Conservation (phyloP, 2,329 filamentous ascomycete species). For the Aspergillus niger region DNA sequence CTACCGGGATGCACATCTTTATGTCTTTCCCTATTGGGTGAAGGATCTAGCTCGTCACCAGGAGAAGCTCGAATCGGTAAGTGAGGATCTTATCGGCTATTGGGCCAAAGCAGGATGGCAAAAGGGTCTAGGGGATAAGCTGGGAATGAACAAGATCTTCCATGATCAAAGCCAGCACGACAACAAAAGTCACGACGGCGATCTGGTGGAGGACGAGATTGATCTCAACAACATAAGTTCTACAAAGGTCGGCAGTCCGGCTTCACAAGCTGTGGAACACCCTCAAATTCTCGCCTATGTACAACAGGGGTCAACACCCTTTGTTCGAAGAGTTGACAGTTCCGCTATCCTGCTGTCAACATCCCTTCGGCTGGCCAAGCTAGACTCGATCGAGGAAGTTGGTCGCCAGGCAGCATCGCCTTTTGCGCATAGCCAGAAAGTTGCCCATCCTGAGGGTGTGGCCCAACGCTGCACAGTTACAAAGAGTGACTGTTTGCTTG, state of each 20-base stretch:
- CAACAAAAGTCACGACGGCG: slow-evolving; percentile 38
- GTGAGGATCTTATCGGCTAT: slow-evolving; percentile 90
- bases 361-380: slow-evolving; percentile 82
- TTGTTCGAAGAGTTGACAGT: slow-evolving; percentile 87
- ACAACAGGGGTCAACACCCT: slow-evolving; percentile 51
- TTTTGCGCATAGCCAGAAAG: slow-evolving; percentile 75
- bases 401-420: slow-evolving; percentile 63
- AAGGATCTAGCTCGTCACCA: slow-evolving; percentile 80
- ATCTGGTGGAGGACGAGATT: slow-evolving; percentile 55
- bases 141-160: slow-evolving; percentile 70
- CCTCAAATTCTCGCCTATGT: neutral
- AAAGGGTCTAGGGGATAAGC: slow-evolving; percentile 72
- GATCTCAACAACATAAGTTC: slow-evolving; percentile 57
- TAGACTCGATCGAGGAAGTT: slow-evolving; percentile 66
- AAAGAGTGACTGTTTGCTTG: slow-evolving; percentile 77
- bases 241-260: slow-evolving; percentile 45
- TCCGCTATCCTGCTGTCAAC: slow-evolving; percentile 77
- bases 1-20: slow-evolving; percentile 89
- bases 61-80: slow-evolving; percentile 80
- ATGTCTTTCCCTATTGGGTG: slow-evolving; percentile 90
- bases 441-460: slow-evolving; percentile 80
- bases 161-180: slow-evolving; percentile 44
- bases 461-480: slow-evolving; percentile 80
- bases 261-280: neutral
- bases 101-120: slow-evolving; percentile 97